Evolutionary conservation across 148 eudicot genomes (phyloP), one percentile per base, ranked within the genome.

Genomic region (Rhododendron mucronatum): DNA sequence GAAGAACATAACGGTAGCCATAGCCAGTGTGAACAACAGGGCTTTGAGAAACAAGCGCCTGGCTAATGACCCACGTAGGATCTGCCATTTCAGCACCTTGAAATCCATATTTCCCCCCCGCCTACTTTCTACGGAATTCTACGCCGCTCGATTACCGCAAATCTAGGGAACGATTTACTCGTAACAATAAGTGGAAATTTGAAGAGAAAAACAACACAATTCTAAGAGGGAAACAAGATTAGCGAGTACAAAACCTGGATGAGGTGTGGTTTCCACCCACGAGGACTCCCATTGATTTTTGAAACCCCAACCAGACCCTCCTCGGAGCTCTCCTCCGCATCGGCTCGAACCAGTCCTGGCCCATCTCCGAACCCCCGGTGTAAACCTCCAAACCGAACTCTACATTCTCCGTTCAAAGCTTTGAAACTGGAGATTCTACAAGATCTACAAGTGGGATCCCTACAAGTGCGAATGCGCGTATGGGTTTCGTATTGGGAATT

Each of bases 181-280:
- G 67, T 5, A n/a, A 53, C 13, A 30, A 84, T 39, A 28, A 78
- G 55, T 82, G 83, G 12, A 63, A 84, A 63, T 67, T 41, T 82
- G 61, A 47, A 85, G 63, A 28, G 15, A 67, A 30, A 65, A 67
- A 26, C 28, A 71, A 77, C 11, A 47, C 81, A n/a, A 85, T 30
- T 59, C 45, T 57, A 63, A 88, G 77, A 53, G 21, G 37, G 37
- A 59, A 59, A 9, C 67, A 71, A 9, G 79, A 76, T 85, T 96
- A 96, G 88, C 98, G 98, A 90, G 96, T 92, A 47, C 98, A 96
- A 88, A 96, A 96, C 96, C 98, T 96, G 94, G 94, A 96, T 28
- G 98, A 96, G 86, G 98, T 96, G 96, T 96, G 98, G 86, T 96
- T 96, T 85, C 98, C 98, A 95, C 98, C 98, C 98, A 96, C 98